A percentile compares a stretch with the other conserved stretches of the same genome.
Conservation (phyloP, 148 eudicot genomes). For the Salicornia ramosissima region DNA sequence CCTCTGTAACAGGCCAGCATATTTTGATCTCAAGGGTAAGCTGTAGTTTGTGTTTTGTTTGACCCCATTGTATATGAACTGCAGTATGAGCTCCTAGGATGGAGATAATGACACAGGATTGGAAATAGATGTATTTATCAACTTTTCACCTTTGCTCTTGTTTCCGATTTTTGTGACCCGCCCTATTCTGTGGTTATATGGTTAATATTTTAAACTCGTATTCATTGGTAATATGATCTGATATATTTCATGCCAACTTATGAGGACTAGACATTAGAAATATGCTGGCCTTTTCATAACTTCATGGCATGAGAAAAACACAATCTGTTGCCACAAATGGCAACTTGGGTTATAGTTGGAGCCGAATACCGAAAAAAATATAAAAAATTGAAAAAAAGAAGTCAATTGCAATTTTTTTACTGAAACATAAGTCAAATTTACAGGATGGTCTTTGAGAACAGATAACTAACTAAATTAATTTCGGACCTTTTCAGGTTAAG, state of each 20-base stretch:
- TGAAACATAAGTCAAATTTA: neutral
- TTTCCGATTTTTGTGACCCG: neutral
- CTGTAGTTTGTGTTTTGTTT: constrained; percentile 4
- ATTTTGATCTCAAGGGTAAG: too few species aligned
- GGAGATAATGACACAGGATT: neutral
- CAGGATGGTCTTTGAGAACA: constrained; percentile 3
- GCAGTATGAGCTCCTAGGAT: neutral
- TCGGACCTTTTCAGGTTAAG: constrained; percentile 58
- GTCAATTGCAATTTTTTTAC: neutral
- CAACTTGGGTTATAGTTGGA: neutral
- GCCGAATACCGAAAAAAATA: too few species aligned
- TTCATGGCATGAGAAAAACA: neutral
- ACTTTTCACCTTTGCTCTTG: neutral
- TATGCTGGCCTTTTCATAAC: too few species aligned
- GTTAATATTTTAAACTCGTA: neutral
- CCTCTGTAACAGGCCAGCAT: neutral
- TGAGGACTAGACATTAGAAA: too few species aligned
- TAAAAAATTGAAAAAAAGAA: too few species aligned
- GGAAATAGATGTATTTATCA: neutral
- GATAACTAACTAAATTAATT: constrained; percentile 13
- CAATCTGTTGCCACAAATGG: neutral
- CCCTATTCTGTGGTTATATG: neutral
- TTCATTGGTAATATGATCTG: too few species aligned
- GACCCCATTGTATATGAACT: neutral
- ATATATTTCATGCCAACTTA: too few species aligned